Evolutionary conservation across 495 filamentous ascomycete species (phyloP), one percentile per base, ranked within the genome.

Genomic region (Cetradonia linearis): DNA sequence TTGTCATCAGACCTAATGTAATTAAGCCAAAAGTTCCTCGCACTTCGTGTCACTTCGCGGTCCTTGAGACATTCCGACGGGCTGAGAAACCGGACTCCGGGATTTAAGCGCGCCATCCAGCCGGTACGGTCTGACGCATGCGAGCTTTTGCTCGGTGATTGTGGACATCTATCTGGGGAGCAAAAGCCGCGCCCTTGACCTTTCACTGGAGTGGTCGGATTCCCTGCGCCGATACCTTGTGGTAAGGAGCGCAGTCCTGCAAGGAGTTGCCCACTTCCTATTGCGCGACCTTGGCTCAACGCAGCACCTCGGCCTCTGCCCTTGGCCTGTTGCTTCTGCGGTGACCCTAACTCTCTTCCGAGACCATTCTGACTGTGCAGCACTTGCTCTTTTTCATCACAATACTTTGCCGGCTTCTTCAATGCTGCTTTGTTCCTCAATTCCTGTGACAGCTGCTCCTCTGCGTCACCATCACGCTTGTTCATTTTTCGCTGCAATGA

Each of bases 121-220:
- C 47, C 47, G 28, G 47, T 50, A 50, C 47, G 47, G 47, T 50
- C 47, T 10, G 47, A 50, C 27, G 47, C 47, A 31, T 50, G 47
- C 18, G 47, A 50, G 47, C 47, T 50, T 50, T 31, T 50, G 27
- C 27, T 50, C 2, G 47, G 47, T 50, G 47, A 50, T 50, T 50
- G 47, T 50, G 47, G 47, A 11, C 27, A 25, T 50, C 10, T 50
- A 50, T 5, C 13, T 2, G 47, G 47, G 47, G 47, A 50, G 27
- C 27, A 0, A 50, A 11, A 28, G 47, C 47, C 27, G 47, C 47
- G 47, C 47, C 47, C 47, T 50, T 28, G 47, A 2, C 47, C 27
- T 31, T 50, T 50, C 0, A 50, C 3, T 50, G 47, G 47, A 28
- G 47, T 50, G 27, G 47, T 50, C 0, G 47, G 47, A 6, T 50